Percentiles rank a stretch among this genome's conserved stretches.
Conservation (phyloP, 352 stramenopile genomes). For the Lagenidium giganteum region DNA sequence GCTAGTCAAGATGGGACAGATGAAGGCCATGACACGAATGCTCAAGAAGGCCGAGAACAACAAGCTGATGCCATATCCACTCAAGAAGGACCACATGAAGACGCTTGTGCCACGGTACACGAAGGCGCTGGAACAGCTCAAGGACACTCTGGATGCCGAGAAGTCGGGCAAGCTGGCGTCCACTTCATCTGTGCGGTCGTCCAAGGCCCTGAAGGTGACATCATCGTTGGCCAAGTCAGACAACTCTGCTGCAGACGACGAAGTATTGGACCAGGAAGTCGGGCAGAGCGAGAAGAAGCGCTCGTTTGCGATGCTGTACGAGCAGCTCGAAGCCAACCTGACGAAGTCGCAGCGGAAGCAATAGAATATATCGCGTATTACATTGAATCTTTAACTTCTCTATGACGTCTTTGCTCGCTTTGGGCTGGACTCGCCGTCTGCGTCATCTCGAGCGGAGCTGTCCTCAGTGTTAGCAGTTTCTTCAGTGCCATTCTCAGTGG, state of each 20-base stretch:
- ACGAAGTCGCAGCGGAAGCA: slow-evolving; percentile 20
- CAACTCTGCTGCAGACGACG: too few species aligned
- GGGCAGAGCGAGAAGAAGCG: slow-evolving; percentile 43
- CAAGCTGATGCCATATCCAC: slow-evolving; percentile 48
- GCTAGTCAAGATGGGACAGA: slow-evolving; percentile 67
- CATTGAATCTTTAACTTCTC: too few species aligned
- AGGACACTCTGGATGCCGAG: slow-evolving; percentile 60
- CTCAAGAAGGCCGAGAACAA: slow-evolving; percentile 70
- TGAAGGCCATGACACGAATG: slow-evolving; percentile 63
- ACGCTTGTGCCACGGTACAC: slow-evolving; percentile 61
- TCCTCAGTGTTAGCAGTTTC: background rate
- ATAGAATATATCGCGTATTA: slow-evolving; percentile 15
- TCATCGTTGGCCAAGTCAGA: too few species aligned
- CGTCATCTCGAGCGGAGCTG: too few species aligned
- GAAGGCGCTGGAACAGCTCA: slow-evolving; percentile 49
- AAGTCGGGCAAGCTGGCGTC: slow-evolving; percentile 41
- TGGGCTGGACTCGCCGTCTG: too few species aligned
- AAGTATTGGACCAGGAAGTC: slow-evolving; percentile 12
- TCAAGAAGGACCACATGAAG: slow-evolving; percentile 64
- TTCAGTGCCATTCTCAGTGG: background rate
- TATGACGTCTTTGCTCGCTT: background rate
- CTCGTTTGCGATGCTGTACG: slow-evolving; percentile 31
- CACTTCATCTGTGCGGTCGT: slow-evolving; percentile 31
- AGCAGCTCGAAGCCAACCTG: slow-evolving; percentile 45
- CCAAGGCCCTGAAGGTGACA: too few species aligned